Evolutionary conservation across 2,329 filamentous ascomycete species (phyloP), one percentile per base, ranked within the genome.

Genomic region (Scytalidium sp.): DNA sequence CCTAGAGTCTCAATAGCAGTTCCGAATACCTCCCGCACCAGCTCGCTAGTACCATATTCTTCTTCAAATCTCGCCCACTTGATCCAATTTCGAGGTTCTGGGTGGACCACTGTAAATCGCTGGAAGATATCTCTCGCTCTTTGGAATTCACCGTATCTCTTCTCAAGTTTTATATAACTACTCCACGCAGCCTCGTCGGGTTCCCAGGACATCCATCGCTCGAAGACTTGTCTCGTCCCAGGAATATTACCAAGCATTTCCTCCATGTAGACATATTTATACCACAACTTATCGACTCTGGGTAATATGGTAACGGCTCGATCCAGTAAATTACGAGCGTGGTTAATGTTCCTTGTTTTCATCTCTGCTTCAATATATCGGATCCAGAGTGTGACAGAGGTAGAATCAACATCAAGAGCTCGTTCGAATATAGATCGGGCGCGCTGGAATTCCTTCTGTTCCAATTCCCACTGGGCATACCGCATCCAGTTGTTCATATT

Each of bases 401-500:
- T 96, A 47, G 90, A 81, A 62, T 96, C 90, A 36, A 94, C 90
- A 68, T 99, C 94, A 59, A 99, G 79, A 45, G 93, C 93, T 60
- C 94, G 83, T 74, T 99, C 94, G 62, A 97, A 99, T 64, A 99
- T 85, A 45, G 88, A 95, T 40, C 94, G 81, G 23, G 94, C 94
- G 49, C 94, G 87, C 48, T 87, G 85, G 70, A 90, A 97, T 73
- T 99, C 94, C 71, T 97, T 97, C 73, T 99, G 94, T 68, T 99
- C 93, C 53, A 97, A 79, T 74, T 99, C 94, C 90, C 92, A 99
- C 60, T 89, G 83, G 49, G 94, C 93, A 77, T 99, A 99, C 64
- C 92, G 88, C 80, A 94, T 90, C 94, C 94, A 99, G 71, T 97
- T 97, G 76, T 96, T 96, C 80, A 97, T 91, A 65, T 95, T 96